Evolutionary conservation across 805 yeast species (phyloP), one percentile per base, ranked within the genome.

Genomic region (Candida tibetensis): DNA sequence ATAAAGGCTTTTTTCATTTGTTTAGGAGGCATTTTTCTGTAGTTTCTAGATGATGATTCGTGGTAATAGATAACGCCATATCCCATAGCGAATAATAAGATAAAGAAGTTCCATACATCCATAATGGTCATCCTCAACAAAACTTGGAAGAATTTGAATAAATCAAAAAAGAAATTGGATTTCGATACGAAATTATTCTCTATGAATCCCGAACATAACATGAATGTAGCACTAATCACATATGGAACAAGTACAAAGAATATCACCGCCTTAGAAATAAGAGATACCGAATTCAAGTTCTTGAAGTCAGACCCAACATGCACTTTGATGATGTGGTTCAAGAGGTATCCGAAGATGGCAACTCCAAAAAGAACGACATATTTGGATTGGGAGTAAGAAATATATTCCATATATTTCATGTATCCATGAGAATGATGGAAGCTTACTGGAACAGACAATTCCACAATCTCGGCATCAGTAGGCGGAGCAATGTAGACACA

Each of bases 21-120:
- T 12, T 32, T 32, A 1, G 36, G 32, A 1, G 66, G 64, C 5
- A 62, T 30, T 30, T 46, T 45, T 26, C 65, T 41, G 37, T 45
- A 60, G 21, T 55, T 48, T 28, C 41, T 44, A 10, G 62, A 47
- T 7, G 42, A 48, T 2, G 51, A 52, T 25, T 40, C 42, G 27
- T 53, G 57, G 40, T 52, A 56, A 40, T 57, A 62, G 17, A 60
- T 40, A 4, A 61, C 64, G 2, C 69, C 69, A 34, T 57, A 61
- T 1, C 69, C 69, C 67, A 62, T 61, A 22, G 62, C 43, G 34
- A 63, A 58, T 23, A 59, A 31, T 26, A 61, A 50, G 12, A 51
- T 30, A 31, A 51, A 37, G 31, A 41, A 52, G 8, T 43, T 34
- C n/a, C 40, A 9, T 5, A 40, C 28, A 9, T 39, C 17, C 2